A percentile compares a stretch with the other conserved stretches of the same genome.
phyloP scores from a whole-genome alignment of 768 basidiomycete genomes.

The Phaeotremella skinneri region DNA sequence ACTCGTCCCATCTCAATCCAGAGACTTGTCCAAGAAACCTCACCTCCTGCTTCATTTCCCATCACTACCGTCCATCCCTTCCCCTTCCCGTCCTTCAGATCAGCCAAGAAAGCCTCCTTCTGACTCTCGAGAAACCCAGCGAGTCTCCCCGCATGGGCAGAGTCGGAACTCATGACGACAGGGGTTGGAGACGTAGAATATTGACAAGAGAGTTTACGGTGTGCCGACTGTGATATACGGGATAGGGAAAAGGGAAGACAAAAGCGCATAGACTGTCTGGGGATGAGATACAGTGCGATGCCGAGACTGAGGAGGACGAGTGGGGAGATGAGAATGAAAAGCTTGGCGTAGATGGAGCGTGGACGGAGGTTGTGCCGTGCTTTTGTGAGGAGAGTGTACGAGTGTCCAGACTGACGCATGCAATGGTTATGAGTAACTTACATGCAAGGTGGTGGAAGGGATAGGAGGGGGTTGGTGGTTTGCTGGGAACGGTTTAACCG shows the following conservation, averaged over 20 bases:
- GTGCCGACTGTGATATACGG: slow-evolving; percentile 29
- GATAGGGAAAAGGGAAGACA: slow-evolving; percentile 42
- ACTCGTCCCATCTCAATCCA: neutral
- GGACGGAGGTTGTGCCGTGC: neutral
- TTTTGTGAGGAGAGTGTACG: neutral
- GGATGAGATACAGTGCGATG: neutral
- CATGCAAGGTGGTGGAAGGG: too few relatives aligned
- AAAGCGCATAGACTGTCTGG: slow-evolving; percentile 33
- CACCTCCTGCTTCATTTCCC: slow-evolving; percentile 97
- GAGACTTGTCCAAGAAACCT: slow-evolving; percentile 32
- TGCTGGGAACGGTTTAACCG: neutral
- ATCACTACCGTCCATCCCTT: slow-evolving; percentile 78
- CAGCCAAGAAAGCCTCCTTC: slow-evolving; percentile 64
- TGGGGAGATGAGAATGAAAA: neutral
- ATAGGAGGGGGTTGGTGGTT: too few relatives aligned
- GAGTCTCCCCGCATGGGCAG: slow-evolving; percentile 26
- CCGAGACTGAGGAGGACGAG: neutral
- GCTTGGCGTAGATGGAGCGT: slow-evolving; percentile 3
- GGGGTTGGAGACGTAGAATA: slow-evolving; percentile 6
- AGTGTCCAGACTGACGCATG: neutral
- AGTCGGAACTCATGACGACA: neutral
- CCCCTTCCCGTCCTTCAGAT: slow-evolving; percentile 57
- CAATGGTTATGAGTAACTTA: neutral
- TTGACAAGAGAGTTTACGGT: slow-evolving; percentile 32
- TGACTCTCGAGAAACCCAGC: slow-evolving; percentile 55